Base-by-base conservation (phyloP, 257 asterid species). In the Nicotiana otophora region DNA sequence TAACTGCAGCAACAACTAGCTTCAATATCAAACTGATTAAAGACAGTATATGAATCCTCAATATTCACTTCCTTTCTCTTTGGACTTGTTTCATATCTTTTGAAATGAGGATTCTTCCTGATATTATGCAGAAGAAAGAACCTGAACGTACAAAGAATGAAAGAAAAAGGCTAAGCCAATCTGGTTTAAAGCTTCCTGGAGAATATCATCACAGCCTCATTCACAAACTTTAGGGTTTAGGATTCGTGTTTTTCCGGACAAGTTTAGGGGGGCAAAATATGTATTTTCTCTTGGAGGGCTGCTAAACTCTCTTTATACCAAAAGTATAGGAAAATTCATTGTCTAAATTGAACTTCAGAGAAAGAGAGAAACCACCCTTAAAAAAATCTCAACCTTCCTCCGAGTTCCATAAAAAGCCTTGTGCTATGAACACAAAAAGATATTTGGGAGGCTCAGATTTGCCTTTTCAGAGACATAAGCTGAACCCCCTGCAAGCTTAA, bases 91-190 rank as follows among this genome's bases (percentile, higher is more conserved):
- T 72, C 79, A 2, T 46, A 39, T 69, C 57, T 7, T 39, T 39
- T 39, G 46, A 39, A 7, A 39, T 39, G 46, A 39, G 63, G 80
- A 48, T n/a, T 74, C 42, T 74, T 48, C 62, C 62, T 74, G 55
- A 2, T 74, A 74, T 26, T 51, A 11, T 51, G 55, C 55, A 10
- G 16, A 51, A 51, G 16, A 51, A 51, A 51, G 42, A 48, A 54
- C 62, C 11, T 48, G 62, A 74, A 3, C 9, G 4, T 20, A 12
- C 4, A 1, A 48, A 74, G 23, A 34, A 14, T 7, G 63, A 74
- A 23, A 48, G 33, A 26, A 48, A 14, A 19, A 42, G 42, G 80
- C 86, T 86, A 79, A 15, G 77, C 85, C 86, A 86, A 20, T 12
- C 60, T 23, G 78, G 26, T 42, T 46, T 46, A 57, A 46, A 72